phyloP scores from a whole-genome alignment of 495 filamentous ascomycete species.

The Wilcoxina mikolae region DNA sequence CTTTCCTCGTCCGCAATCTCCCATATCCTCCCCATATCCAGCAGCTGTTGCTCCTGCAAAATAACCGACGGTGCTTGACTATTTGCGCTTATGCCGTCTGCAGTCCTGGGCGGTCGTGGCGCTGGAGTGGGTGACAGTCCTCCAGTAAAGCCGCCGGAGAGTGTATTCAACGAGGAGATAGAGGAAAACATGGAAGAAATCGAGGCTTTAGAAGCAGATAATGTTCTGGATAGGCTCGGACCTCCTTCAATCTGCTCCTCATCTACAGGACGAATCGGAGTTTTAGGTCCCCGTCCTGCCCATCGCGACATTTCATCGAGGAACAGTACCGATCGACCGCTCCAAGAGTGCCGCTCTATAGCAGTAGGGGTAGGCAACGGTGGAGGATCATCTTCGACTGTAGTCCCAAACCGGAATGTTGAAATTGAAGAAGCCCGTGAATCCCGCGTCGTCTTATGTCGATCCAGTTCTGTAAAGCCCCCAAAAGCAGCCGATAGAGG shows the following conservation, averaged over 20 bases:
- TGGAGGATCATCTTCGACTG: not conserved
- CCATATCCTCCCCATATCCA: slow-evolving; percentile 20
- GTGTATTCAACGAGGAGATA: slow-evolving; percentile 19
- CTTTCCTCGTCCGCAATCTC: slow-evolving; percentile 14
- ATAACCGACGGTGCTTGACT: slow-evolving; percentile 16
- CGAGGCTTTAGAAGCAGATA: slow-evolving; percentile 18
- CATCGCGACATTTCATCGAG: slow-evolving; percentile 7
- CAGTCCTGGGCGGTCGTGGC: not conserved
- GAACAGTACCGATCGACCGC: slow-evolving; percentile 22
- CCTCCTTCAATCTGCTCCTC: not conserved
- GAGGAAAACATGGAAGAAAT: slow-evolving; percentile 20
- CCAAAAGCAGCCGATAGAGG: slow-evolving; percentile 12
- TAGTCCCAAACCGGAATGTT: not conserved
- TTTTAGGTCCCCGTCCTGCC: not conserved
- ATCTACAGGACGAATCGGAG: not conserved
- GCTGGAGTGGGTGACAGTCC: slow-evolving; percentile 23
- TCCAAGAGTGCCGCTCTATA: slow-evolving; percentile 14
- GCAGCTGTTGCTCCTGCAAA: slow-evolving; percentile 15
- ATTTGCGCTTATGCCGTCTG: slow-evolving; percentile 7
- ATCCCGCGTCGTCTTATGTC: not conserved
- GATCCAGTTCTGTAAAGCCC: not conserved
- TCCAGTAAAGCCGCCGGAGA: slow-evolving; percentile 3
- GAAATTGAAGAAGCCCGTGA: slow-evolving; percentile 1
- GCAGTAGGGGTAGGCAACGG: not conserved
- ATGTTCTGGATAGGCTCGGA: slow-evolving; percentile 5